A percentile compares a stretch with the other conserved stretches of the same genome.
Evolutionary conservation across 148 eudicot species (phyloP).

Genomic region (Fagopyrum esculentum): DNA sequence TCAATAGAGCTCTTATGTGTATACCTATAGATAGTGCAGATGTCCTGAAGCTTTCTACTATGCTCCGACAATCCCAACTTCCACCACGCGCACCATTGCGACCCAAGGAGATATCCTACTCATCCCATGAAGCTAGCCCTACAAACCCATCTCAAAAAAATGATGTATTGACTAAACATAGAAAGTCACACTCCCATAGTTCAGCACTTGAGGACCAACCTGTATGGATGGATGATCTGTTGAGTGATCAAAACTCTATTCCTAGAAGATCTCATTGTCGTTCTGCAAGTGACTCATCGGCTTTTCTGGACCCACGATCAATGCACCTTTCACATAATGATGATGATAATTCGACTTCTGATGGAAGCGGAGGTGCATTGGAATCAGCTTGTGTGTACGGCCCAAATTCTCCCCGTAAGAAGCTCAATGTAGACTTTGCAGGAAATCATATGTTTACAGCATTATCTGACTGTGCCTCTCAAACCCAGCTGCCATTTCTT

Average conservation of each 20-base stretch:
- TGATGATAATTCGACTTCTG: constrained; percentile 19
- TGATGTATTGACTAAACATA: constrained; percentile 26
- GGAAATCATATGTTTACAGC: constrained; percentile 42
- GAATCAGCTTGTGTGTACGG: constrained; percentile 50
- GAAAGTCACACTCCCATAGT: constrained; percentile 45
- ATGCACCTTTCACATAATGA: constrained; percentile 17
- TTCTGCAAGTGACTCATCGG: constrained; percentile 49
- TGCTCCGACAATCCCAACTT: constrained; percentile 62
- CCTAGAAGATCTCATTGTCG: constrained; percentile 27
- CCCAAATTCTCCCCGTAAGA: constrained; percentile 65
- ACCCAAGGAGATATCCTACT: constrained; percentile 20
- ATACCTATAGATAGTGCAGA: constrained; percentile 8
- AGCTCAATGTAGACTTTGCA: constrained; percentile 28
- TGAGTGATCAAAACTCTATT: constrained; percentile 39
- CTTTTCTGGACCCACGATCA: constrained; percentile 27
- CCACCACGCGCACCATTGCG: constrained; percentile 72
- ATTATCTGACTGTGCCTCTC: constrained; percentile 42
- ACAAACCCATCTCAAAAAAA: constrained; percentile 17
- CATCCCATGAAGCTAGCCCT: constrained; percentile 18
- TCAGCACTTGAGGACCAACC: constrained; percentile 45
- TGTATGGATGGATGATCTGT: constrained; percentile 55
- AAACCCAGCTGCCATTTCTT: constrained; percentile 23
- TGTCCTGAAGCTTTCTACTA: constrained; percentile 9
- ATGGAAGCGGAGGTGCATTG: constrained; percentile 28
- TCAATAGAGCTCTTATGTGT: not conserved